phyloP scores from a whole-genome alignment of 164 flowering plant genomes.

The Aristolochia fimbriata region DNA sequence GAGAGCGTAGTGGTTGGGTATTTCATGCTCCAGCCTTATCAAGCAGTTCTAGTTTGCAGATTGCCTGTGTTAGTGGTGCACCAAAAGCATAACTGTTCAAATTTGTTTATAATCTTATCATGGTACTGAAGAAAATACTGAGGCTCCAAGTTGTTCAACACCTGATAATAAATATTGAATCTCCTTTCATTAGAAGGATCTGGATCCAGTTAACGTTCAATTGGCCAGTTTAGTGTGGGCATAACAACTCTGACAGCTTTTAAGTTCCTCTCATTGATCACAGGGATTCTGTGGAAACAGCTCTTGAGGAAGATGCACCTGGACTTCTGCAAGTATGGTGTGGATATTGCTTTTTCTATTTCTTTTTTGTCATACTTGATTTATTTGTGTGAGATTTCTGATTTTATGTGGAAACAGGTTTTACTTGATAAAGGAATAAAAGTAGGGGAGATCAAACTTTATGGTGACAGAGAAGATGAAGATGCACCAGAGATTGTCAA shows the following conservation, averaged over 20 bases:
- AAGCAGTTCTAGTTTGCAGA: too few relatives aligned
- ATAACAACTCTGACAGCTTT: neutral
- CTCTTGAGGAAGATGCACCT: slow-evolving; percentile 95
- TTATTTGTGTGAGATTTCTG: neutral
- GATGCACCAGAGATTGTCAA: slow-evolving; percentile 40
- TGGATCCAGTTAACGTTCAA: too few relatives aligned
- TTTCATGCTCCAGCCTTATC: too few relatives aligned
- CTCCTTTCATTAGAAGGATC: too few relatives aligned
- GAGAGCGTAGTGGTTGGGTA: too few relatives aligned
- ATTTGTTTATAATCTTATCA: too few relatives aligned
- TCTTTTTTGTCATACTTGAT: neutral
- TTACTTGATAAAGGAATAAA: slow-evolving; percentile 59
- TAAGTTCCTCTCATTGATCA: slow-evolving; percentile 7
- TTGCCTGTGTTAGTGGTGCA: too few relatives aligned
- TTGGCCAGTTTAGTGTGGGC: neutral
- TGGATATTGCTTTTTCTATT: neutral
- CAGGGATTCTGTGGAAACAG: slow-evolving; percentile 73
- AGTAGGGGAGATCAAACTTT: slow-evolving; percentile 72
- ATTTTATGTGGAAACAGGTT: slow-evolving; percentile 32
- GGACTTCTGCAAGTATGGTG: slow-evolving; percentile 70
- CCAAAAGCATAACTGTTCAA: too few relatives aligned
- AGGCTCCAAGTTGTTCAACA: too few relatives aligned
- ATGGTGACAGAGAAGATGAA: slow-evolving; percentile 44
- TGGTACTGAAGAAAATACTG: too few relatives aligned
- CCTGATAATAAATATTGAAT: too few relatives aligned